Evolutionary conservation across 2,329 filamentous ascomycete species (phyloP), one percentile per base, ranked within the genome.

Genomic region (Lasiodiplodia gonubiensis): DNA sequence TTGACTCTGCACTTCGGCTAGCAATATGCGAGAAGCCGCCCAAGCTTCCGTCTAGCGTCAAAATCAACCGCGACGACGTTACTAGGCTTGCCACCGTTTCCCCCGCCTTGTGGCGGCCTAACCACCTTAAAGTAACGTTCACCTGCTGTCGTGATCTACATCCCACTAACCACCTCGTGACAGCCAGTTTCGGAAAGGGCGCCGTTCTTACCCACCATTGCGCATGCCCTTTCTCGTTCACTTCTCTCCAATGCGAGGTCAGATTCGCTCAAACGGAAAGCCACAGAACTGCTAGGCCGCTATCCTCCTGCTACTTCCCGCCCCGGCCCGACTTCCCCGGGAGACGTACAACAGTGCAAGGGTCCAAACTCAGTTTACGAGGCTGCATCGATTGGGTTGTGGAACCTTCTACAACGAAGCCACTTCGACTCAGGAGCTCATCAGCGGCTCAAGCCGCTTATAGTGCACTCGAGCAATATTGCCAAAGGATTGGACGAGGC

Each of bases 101-200:
- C 46, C 81, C 82, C 3, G 68, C 72, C 4, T 53, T 83, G 33
- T 84, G 78, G 77, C 76, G 74, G 55, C 76, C 77, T 7, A 77
- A 74, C 7, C 79, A 80, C 68, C 69, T 79, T 21, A 66, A 67
- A 21, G 77, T 80, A 72, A 54, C 35, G 12, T 25, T 21, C 23
- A 33, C 42, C 4, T 21, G 21, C 27, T 21, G 7, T 25, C n/a
- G 8, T 61, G 12, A 27, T 33, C n/a, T 64, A 27, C 51, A 21
- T 49, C 46, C 27, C 7, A 21, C 42, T 63, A 33, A 63, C n/a
- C 12, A 2, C 12, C 3, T 5, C 33, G n/a, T 51, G 2, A 18
- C 23, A 55, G 48, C 35, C 61, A 48, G 27, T 64, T 18, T 70
- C 71, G 7, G 69, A 68, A 42, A 67, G 70, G 30, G 65, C 70